These are phyloP conservation scores for Lavandula angustifolia DNA, from an alignment of 257 asterid species.

Conservation along the genomic window DNA sequence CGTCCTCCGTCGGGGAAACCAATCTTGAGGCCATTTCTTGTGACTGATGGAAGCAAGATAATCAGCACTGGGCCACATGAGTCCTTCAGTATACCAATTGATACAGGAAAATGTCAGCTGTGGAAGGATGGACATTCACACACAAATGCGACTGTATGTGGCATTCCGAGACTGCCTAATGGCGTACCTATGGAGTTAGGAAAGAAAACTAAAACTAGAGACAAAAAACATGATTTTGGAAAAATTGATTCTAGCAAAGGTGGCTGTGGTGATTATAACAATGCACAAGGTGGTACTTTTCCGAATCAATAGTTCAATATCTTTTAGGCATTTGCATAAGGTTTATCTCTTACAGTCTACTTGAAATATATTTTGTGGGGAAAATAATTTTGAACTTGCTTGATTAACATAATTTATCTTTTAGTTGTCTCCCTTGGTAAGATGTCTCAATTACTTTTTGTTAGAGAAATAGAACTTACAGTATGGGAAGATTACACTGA, in stretches of 20 bases:
- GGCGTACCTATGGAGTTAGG: slow-evolving; percentile 34
- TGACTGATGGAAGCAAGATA: slow-evolving; percentile 59
- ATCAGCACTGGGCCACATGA: slow-evolving; percentile 41
- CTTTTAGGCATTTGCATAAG: no score
- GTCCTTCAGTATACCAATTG: slow-evolving; percentile 32
- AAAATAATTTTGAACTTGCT: slow-evolving; percentile 14
- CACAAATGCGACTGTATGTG: slow-evolving; percentile 32
- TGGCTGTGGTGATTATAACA: slow-evolving; percentile 35
- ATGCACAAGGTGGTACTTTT: slow-evolving; percentile 54
- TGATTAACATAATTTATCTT: neutral
- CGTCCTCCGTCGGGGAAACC: slow-evolving; percentile 43
- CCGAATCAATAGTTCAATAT: no score
- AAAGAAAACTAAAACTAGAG: slow-evolving; percentile 37
- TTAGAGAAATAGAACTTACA: neutral
- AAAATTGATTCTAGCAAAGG: slow-evolving; percentile 24
- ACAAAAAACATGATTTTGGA: slow-evolving; percentile 34
- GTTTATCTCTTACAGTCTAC: no score
- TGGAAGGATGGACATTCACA: slow-evolving; percentile 24
- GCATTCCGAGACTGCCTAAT: slow-evolving; percentile 62
- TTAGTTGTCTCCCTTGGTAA: slow-evolving; percentile 9
- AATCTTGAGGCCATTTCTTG: slow-evolving; percentile 51
- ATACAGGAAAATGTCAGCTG: slow-evolving; percentile 28
- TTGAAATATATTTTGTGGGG: no score
- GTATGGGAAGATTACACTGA: neutral
- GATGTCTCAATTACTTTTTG: no score